Percentiles rank a stretch among this genome's conserved stretches.
phyloP scores from a whole-genome alignment of 345 rosid species.

The Limnanthes douglasii region DNA sequence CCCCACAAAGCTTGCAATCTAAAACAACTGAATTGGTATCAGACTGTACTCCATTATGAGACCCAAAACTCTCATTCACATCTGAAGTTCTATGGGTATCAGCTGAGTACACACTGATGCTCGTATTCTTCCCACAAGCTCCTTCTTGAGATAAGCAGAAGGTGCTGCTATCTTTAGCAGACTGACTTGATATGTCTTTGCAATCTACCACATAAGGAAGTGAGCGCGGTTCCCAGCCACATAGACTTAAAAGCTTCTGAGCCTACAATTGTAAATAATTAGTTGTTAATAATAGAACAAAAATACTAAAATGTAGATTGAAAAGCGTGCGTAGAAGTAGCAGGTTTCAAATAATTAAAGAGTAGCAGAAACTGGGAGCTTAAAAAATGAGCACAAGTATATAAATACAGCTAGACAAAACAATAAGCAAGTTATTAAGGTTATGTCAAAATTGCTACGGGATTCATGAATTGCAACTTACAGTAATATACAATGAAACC shows the following conservation, averaged over 20 bases:
- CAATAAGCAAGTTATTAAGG: too few relatives aligned
- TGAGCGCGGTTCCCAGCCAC: conserved; percentile 90
- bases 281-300: conserved; percentile 7
- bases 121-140: conserved; percentile 20
- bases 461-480: background rate
- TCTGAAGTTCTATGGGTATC: conserved; percentile 15
- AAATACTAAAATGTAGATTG: conserved; percentile 1
- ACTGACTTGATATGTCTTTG: conserved; percentile 25
- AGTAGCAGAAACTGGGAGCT: too few relatives aligned
- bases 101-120: conserved; percentile 11
- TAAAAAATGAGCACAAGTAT: too few relatives aligned
- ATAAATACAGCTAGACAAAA: too few relatives aligned
- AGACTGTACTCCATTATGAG: conserved; percentile 19
- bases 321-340: too few relatives aligned
- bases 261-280: conserved; percentile 47
- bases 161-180: conserved; percentile 14
- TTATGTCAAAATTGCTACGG: too few relatives aligned
- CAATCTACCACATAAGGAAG: conserved; percentile 70
- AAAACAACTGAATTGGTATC: conserved; percentile 74
- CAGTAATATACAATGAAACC: too few relatives aligned
- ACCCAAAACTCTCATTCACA: conserved; percentile 14
- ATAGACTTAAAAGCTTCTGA: conserved; percentile 53
- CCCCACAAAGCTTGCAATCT: conserved; percentile 92
- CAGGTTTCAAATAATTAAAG: too few relatives aligned
- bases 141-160: conserved; percentile 19